These are phyloP conservation scores for Zymoseptoria pseudotritici DNA, from an alignment of 2,329 filamentous ascomycete species.

Conservation along the genomic window DNA sequence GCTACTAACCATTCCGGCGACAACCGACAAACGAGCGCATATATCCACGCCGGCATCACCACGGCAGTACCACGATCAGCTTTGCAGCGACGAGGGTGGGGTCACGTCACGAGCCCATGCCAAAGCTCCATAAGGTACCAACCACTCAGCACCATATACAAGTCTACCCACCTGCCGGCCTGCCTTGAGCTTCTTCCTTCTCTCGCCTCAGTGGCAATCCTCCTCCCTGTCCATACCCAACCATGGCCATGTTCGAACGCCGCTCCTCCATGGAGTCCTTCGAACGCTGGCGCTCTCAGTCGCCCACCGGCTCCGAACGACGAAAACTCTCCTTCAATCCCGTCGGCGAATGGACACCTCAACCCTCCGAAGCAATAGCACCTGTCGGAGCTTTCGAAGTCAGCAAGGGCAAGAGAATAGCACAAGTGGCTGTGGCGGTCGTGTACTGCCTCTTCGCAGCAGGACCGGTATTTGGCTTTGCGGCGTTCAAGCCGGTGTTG, in stretches of 20 bases:
- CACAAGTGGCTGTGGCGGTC: slow-evolving; percentile 61
- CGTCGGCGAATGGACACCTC: slow-evolving; percentile 38
- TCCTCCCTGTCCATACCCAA: background rate
- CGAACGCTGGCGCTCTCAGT: slow-evolving; percentile 22
- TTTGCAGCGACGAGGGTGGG: background rate
- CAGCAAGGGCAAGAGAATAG: slow-evolving; percentile 47
- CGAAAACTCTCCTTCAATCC: slow-evolving; percentile 46
- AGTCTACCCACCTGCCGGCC: background rate
- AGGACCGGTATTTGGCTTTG: slow-evolving; percentile 77
- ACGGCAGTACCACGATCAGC: background rate
- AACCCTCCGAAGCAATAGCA: slow-evolving; percentile 31
- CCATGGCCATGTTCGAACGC: slow-evolving; percentile 22
- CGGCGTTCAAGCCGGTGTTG: slow-evolving; percentile 73
- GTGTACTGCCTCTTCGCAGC: slow-evolving; percentile 70
- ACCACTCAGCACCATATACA: background rate
- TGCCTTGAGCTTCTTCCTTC: background rate
- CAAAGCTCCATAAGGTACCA: background rate
- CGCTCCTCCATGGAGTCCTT: slow-evolving; percentile 23
- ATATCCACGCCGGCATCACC: background rate
- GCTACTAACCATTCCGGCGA: background rate
- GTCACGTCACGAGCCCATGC: background rate
- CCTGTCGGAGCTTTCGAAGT: slow-evolving; percentile 48
- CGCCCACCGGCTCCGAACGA: slow-evolving; percentile 33
- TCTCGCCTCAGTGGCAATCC: slow-evolving; percentile 3
- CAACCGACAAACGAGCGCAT: background rate